These are phyloP conservation scores for Cyberlindnera galapagoensis DNA, from an alignment of 805 yeast species.

Conservation along the genomic window DNA sequence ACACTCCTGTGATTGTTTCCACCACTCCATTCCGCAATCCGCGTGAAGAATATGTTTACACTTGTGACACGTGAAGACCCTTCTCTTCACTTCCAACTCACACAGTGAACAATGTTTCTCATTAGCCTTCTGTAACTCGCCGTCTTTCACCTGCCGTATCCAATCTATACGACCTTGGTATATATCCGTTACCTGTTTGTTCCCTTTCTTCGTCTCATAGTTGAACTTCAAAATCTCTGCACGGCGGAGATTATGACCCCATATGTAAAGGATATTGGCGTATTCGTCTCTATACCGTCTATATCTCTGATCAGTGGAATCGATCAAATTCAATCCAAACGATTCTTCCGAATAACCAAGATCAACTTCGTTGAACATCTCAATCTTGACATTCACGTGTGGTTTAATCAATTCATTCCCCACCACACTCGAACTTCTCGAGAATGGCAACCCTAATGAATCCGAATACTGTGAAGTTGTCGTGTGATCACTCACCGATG, in stretches of 20 bases:
- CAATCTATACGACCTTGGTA: constrained; percentile 27
- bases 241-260: constrained; percentile 82
- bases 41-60: constrained; percentile 82
- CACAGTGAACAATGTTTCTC: constrained; percentile 56
- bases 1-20: constrained; percentile 54
- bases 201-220: constrained; percentile 25
- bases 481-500: constrained; percentile 14
- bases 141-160: no score
- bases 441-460: constrained; percentile 18
- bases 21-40: constrained; percentile 77
- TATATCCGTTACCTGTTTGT: constrained; percentile 24
- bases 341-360: constrained; percentile 30
- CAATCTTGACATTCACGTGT: constrained; percentile 32
- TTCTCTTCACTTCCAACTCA: constrained; percentile 48
- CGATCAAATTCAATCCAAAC: constrained; percentile 31
- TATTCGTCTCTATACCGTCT: constrained; percentile 55
- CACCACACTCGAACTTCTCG: constrained; percentile 22
- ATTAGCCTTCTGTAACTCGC: no score
- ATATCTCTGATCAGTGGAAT: constrained; percentile 23
- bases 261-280: constrained; percentile 66
- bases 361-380: constrained; percentile 35
- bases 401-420: constrained; percentile 3
- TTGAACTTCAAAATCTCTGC: constrained; percentile 74
- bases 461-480: constrained; percentile 19
- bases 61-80: constrained; percentile 58